Conservation (phyloP, 2,329 filamentous ascomycete genomes). For the Penicillium sp. region DNA sequence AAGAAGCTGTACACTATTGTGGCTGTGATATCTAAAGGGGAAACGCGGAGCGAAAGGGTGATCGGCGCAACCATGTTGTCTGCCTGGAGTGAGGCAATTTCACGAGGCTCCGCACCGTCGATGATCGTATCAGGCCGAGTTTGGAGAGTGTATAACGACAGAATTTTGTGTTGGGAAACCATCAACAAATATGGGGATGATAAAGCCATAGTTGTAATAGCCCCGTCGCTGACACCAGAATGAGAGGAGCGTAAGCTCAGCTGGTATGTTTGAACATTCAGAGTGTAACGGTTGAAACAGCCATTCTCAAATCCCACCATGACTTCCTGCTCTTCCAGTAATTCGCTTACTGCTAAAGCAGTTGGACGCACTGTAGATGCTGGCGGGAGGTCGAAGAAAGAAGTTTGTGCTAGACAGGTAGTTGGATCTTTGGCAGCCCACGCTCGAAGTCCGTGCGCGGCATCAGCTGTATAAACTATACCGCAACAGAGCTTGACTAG, state of each 20-base stretch:
- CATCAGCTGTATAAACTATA: constrained; percentile 73
- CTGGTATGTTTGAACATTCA: constrained; percentile 48
- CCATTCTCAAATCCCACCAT: constrained; percentile 70
- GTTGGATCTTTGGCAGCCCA: constrained; percentile 69
- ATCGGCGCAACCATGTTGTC: constrained; percentile 75
- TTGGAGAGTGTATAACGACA: constrained; percentile 71
- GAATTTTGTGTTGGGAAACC: constrained; percentile 68
- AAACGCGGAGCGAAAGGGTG: constrained; percentile 75
- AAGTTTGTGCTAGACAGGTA: constrained; percentile 54
- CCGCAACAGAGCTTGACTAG: constrained; percentile 76
- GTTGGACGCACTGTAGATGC: constrained; percentile 64
- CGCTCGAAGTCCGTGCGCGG: constrained; percentile 65
- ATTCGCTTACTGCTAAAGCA: constrained; percentile 41
- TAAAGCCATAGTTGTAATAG: constrained; percentile 68
- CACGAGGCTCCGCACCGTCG: constrained; percentile 38
- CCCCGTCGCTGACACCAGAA: constrained; percentile 60
- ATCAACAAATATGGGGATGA: constrained; percentile 74
- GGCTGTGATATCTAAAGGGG: constrained; percentile 64
- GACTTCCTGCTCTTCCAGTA: constrained; percentile 54
- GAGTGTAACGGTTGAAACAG: constrained; percentile 65
- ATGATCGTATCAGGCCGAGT: constrained; percentile 6
- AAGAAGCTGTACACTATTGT: constrained; percentile 84
- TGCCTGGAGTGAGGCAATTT: constrained; percentile 76
- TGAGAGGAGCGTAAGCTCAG: constrained; percentile 59
- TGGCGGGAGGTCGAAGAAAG: constrained; percentile 44